Evolutionary conservation across 257 asterid species (phyloP), one percentile per base, ranked within the genome.

Genomic region (Solanum chilense): DNA sequence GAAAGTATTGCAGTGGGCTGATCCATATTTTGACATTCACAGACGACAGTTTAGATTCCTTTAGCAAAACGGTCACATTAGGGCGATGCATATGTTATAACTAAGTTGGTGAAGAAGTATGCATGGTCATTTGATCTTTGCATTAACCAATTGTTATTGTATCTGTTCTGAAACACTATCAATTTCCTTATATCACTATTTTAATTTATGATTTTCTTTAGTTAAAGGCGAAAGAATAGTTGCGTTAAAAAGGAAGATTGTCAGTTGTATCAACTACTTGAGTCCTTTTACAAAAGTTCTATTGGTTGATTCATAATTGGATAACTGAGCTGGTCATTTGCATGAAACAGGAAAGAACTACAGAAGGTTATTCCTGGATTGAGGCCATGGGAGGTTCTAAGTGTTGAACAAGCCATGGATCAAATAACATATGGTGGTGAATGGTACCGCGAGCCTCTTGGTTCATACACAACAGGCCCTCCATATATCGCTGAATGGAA

Each of bases 371-470:
- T 97, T 85, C 99, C 99, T 5, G 98, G 95, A 56, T 88, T 97
- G 92, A 94, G 99, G 93, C 99, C 99, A 5, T 97, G 98, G 99
- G 99, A 96, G 93, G 99, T 97, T 86, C 92, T 97, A 25, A 97
- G 99, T 87, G 88, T 96, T 21, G 99, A 96, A 87, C 99, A 97
- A 90, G 99, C 99, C 82, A 96, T 97, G 99, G 99, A 97, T 92
- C 95, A 91, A 73, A 90, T 97, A 42, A 96, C 99, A 25, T 95
- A 87, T 88, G 95, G 95, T 35, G 97, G 98, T 10, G 90, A 94
- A 82, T 97, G 99, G 99, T 92, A 91, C 86, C 98, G 99, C 44
- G 98, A 95, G 83, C 98, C 99, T 49, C 97, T 97, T 85, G 95
- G 96, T 75, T 84, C 96, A 82, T 97, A 77, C 93, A 91, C 96